Conservation (phyloP, 2,329 filamentous ascomycete species). For the Penicillium psychrosexuale region DNA sequence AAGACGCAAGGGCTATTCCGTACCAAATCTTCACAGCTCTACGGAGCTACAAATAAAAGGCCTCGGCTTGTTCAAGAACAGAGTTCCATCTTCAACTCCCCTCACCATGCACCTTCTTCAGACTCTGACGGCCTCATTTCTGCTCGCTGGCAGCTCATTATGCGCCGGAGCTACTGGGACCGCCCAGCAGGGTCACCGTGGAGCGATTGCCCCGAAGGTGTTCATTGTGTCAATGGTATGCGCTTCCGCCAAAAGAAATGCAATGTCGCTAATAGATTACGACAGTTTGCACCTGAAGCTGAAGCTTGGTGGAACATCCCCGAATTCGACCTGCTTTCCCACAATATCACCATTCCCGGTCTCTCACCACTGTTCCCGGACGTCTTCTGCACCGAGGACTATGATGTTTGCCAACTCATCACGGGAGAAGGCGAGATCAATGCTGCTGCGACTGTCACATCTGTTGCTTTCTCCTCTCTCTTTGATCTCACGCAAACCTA, state of each 20-base stretch:
- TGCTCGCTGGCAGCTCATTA: conserved; percentile 16
- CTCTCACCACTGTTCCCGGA: conserved; percentile 64
- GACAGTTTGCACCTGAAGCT: conserved; percentile 61
- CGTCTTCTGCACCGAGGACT: conserved; percentile 61
- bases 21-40: neutral
- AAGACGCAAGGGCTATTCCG: neutral
- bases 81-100: neutral
- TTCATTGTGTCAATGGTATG: conserved; percentile 44
- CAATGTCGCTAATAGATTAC: neutral
- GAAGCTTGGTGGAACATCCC: conserved; percentile 58
- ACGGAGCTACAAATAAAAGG: neutral
- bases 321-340: conserved; percentile 55
- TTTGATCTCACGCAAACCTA: conserved; percentile 68
- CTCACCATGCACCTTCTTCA: conserved; percentile 13
- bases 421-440: conserved; percentile 72
- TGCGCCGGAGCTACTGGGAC: conserved; percentile 4
- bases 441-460: conserved; percentile 63
- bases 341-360: conserved; percentile 59
- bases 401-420: conserved; percentile 65
- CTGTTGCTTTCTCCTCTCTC: conserved; percentile 58
- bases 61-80: neutral
- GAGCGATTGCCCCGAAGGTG: conserved; percentile 39
- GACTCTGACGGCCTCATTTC: conserved; percentile 12
- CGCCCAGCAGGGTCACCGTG: neutral
- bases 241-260: neutral